Evolutionary conservation across 2,329 filamentous ascomycete genomes (phyloP).

Genomic region (Curvularia hawaiiensis): DNA sequence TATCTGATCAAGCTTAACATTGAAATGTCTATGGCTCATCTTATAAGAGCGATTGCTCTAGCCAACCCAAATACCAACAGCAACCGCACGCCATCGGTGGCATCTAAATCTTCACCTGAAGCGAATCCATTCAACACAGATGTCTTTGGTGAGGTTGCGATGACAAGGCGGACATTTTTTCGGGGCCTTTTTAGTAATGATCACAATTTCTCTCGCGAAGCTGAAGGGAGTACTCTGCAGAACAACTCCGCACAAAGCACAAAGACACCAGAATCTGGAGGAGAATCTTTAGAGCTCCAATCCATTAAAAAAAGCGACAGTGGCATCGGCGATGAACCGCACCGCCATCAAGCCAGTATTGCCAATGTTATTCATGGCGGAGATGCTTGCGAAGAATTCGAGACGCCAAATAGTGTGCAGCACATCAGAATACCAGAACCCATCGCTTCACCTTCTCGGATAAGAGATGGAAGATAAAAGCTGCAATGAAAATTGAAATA

Average conservation of each 20-base stretch:
- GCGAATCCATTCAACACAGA: not conserved
- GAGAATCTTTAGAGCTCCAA: not conserved
- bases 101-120: constrained; percentile 5
- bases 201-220: not conserved
- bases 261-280: not conserved
- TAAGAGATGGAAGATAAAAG: not conserved
- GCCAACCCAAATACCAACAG: constrained; percentile 11
- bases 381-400: not conserved
- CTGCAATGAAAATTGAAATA: not conserved
- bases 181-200: constrained; percentile 16
- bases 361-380: no score
- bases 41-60: constrained; percentile 44
- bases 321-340: not conserved
- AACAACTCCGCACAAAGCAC: constrained; percentile 17
- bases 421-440: not conserved
- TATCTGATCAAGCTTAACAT: constrained; percentile 55
- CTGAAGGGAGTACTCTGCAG: constrained; percentile 9
- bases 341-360: not conserved
- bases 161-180: constrained; percentile 13
- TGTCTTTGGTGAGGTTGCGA: constrained; percentile 10
- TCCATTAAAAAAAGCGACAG: not conserved
- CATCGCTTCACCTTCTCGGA: not conserved
- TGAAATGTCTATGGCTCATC: constrained; percentile 42
- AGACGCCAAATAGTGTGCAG: not conserved
- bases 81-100: not conserved